Evolutionary conservation across 768 basidiomycete genomes (phyloP).

Genomic region (Pulveroboletus sp.): DNA sequence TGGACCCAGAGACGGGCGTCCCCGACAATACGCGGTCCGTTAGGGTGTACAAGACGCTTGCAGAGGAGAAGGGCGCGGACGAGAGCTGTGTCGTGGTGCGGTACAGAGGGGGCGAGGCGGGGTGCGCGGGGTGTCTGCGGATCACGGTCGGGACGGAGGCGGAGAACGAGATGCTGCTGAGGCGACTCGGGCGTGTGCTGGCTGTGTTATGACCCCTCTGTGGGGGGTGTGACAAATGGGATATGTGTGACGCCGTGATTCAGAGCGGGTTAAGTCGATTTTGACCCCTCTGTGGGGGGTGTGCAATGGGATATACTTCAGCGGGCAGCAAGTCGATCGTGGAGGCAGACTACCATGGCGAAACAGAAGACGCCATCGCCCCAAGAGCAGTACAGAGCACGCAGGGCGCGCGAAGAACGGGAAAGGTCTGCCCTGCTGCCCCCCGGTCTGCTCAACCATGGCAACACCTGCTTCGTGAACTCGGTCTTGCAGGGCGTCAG

Average conservation of each 20-base stretch:
- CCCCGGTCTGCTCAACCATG: constrained; percentile 74
- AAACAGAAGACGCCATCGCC: constrained; percentile 54
- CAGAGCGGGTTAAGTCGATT: no score
- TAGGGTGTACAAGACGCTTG: constrained; percentile 72
- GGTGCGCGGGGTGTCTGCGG: constrained; percentile 82
- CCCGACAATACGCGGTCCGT: constrained; percentile 60
- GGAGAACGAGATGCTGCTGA: constrained; percentile 64
- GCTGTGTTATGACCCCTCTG: not conserved
- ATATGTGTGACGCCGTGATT: no score
- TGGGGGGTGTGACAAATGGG: not conserved
- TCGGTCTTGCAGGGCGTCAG: constrained; percentile 85
- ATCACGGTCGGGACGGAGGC: constrained; percentile 84
- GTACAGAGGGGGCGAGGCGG: constrained; percentile 79
- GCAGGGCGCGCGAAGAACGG: constrained; percentile 57
- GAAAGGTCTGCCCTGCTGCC: constrained; percentile 59
- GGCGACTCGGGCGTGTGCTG: constrained; percentile 45
- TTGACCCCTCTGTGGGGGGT: no score
- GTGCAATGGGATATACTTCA: no score
- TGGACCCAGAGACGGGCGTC: constrained; percentile 36
- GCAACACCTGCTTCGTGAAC: constrained; percentile 96
- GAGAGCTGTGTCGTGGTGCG: constrained; percentile 84
- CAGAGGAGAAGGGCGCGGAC: constrained; percentile 79
- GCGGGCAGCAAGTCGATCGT: not conserved
- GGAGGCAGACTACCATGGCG: constrained; percentile 30
- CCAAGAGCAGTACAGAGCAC: constrained; percentile 58